These are phyloP conservation scores for Cercospora sojina DNA, from an alignment of 2,329 filamentous ascomycete genomes.

Conservation along the genomic window DNA sequence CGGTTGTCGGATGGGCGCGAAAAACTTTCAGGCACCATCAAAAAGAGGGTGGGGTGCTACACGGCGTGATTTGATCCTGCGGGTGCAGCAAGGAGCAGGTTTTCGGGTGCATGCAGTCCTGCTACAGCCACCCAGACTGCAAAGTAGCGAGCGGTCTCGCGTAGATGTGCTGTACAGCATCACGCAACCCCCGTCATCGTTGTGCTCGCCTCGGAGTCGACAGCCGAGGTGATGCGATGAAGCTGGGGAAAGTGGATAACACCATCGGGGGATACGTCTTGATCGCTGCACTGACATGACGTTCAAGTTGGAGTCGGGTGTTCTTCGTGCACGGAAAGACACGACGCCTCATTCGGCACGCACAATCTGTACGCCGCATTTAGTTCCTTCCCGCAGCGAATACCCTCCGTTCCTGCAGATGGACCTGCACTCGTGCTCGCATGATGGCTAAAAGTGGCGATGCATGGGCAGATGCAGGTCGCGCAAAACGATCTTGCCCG, in stretches of 20 bases:
- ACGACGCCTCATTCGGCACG: neutral
- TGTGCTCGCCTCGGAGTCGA: neutral
- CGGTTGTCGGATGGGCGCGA: constrained; percentile 1
- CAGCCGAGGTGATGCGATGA: neutral
- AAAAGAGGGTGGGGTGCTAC: constrained; percentile 13
- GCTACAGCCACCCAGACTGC: constrained; percentile 6
- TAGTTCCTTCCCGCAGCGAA: constrained; percentile 5
- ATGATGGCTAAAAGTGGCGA: constrained; percentile 12
- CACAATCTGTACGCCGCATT: constrained; percentile 3
- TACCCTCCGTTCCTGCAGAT: constrained; percentile 14
- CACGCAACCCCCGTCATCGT: neutral
- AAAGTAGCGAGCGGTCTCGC: constrained; percentile 17
- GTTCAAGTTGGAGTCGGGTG: neutral
- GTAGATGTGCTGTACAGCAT: constrained; percentile 12
- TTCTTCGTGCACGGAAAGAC: neutral
- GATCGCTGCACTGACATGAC: neutral
- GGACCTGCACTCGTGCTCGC: constrained; percentile 5
- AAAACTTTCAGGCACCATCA: constrained; percentile 2
- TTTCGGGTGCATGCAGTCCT: constrained; percentile 17
- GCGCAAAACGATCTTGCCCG: neutral
- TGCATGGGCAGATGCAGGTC: constrained; percentile 3
- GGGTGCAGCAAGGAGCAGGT: constrained; percentile 19
- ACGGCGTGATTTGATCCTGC: constrained; percentile 20
- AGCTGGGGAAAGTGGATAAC: neutral
- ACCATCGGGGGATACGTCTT: neutral